These are phyloP conservation scores for Didymella glomerata DNA, from an alignment of 2,329 filamentous ascomycete species.

Conservation along the genomic window DNA sequence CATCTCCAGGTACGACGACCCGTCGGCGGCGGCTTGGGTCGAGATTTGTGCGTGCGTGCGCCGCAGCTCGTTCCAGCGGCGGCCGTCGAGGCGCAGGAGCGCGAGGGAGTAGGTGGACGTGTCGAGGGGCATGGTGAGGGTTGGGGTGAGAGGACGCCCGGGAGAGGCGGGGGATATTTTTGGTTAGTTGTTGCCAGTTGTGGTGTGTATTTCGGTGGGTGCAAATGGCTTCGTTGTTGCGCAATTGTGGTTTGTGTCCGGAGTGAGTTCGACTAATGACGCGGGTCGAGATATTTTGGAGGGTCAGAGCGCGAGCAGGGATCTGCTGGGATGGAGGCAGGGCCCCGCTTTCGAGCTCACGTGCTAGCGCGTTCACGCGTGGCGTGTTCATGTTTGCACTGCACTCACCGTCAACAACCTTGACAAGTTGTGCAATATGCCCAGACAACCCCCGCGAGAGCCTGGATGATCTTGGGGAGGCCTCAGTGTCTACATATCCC, in stretches of 20 bases:
- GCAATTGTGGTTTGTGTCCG: background rate
- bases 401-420: background rate
- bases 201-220: background rate
- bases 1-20: constrained; percentile 93
- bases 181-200: background rate
- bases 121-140: constrained; percentile 83
- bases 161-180: background rate
- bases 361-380: constrained; percentile 39
- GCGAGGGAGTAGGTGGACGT: constrained; percentile 90
- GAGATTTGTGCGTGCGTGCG: constrained; percentile 87
- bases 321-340: constrained; percentile 10
- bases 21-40: constrained; percentile 91
- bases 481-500: background rate
- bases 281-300: constrained; percentile 23
- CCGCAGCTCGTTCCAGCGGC: constrained; percentile 96
- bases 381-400: background rate
- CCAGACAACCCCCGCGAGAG: background rate
- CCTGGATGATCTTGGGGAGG: background rate
- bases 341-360: constrained; percentile 33
- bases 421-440: background rate
- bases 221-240: background rate
- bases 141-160: background rate
- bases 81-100: constrained; percentile 72
- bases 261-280: constrained; percentile 11
- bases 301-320: constrained; percentile 28